Evolutionary conservation across 1,139 yeast species (phyloP).

Genomic region (Diutina sp.): DNA sequence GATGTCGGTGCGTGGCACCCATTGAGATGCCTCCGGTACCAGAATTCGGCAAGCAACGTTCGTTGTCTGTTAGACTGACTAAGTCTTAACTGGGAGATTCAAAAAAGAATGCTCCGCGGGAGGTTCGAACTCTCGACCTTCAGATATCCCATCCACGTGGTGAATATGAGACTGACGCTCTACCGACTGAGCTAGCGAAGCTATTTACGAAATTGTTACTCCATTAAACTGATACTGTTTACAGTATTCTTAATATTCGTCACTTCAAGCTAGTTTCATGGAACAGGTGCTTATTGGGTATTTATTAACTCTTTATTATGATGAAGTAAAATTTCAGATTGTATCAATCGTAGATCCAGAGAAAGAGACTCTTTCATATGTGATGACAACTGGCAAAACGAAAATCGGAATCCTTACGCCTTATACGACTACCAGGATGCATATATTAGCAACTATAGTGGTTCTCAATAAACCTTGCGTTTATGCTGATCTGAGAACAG

Average conservation of each 20-base stretch:
- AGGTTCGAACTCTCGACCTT: conserved; percentile 3
- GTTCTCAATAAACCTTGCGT: not conserved
- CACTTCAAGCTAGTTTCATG: not conserved
- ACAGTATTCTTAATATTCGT: not conserved
- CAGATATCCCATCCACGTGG: not conserved
- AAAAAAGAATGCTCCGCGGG: conserved; percentile 2
- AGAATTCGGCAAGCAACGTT: no score
- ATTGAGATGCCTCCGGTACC: no score
- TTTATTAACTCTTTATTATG: not conserved
- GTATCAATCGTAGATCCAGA: no score
- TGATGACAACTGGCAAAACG: no score
- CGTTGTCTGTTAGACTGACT: no score
- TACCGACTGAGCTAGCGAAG: conserved; percentile 3
- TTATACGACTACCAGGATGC: not conserved
- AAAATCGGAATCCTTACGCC: not conserved
- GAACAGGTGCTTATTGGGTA: not conserved
- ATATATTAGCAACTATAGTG: no score
- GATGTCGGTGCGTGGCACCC: no score
- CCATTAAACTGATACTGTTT: not conserved
- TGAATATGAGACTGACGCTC: conserved; percentile 2
- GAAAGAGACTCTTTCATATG: no score
- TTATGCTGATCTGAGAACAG: not conserved
- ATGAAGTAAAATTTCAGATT: no score
- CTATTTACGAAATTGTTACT: not conserved
- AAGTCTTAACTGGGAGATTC: not conserved